A percentile compares a stretch with the other conserved stretches of the same genome.
Conservation (phyloP, 805 yeast species). For the Helenozyma rhizophorensis region DNA sequence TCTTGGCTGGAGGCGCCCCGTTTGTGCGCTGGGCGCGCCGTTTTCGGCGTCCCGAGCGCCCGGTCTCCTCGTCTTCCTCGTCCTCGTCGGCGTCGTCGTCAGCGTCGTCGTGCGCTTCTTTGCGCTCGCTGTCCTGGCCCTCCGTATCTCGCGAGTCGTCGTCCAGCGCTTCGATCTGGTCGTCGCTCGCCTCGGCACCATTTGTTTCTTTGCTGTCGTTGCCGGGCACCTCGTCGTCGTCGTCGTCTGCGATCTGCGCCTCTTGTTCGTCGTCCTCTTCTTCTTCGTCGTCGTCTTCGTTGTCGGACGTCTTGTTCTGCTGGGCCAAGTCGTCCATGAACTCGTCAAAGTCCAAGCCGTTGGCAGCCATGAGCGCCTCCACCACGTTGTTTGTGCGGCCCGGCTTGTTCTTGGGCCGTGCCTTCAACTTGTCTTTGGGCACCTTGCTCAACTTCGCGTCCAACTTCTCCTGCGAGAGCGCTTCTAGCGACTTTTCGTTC, state of each 20-base stretch:
- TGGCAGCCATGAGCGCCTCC: slow-evolving; percentile 37
- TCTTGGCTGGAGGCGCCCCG: slow-evolving; percentile 3
- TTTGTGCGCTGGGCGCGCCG: neutral
- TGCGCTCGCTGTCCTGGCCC: neutral
- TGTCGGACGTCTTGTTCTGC: slow-evolving; percentile 5
- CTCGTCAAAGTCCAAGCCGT: slow-evolving; percentile 31
- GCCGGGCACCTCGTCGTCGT: slow-evolving; percentile 17
- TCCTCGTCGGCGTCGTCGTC: neutral
- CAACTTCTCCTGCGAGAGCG: slow-evolving; percentile 26
- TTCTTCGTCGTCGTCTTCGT: slow-evolving; percentile 6
- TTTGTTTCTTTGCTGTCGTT: neutral
- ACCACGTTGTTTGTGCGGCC: slow-evolving; percentile 28
- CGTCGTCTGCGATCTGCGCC: slow-evolving; percentile 16
- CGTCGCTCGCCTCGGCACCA: slow-evolving; percentile 1
- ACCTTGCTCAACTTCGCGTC: slow-evolving; percentile 24
- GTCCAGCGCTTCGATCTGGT: neutral
- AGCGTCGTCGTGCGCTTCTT: neutral
- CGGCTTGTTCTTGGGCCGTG: slow-evolving; percentile 17
- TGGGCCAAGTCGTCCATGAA: slow-evolving; percentile 30
- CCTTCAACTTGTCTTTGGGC: slow-evolving; percentile 22
- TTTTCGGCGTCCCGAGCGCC: slow-evolving; percentile 2
- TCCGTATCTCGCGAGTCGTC: slow-evolving; percentile 1
- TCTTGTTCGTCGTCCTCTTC: slow-evolving; percentile 5
- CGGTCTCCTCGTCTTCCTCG: neutral
- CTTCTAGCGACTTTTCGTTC: slow-evolving; percentile 34